Conservation (phyloP, 306 rosid species). For the Nissolia schottii region DNA sequence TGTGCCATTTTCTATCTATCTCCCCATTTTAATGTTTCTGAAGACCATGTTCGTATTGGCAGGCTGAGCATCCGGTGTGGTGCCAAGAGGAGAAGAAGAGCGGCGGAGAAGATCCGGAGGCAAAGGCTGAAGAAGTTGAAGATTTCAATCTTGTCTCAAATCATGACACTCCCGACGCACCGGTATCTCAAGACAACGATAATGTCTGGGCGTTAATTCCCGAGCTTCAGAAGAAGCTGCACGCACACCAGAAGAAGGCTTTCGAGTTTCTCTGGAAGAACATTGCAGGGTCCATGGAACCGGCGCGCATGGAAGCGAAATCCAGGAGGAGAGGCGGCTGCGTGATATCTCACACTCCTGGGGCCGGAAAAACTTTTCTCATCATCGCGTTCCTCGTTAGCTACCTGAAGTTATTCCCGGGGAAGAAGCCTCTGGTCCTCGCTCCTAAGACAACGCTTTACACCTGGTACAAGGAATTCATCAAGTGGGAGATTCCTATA, state of each 20-base stretch:
- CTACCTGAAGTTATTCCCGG: slow-evolving; percentile 85
- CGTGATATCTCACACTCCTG: slow-evolving; percentile 92
- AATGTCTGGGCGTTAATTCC: slow-evolving; percentile 66
- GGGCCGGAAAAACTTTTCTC: slow-evolving; percentile 95
- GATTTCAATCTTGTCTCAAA: slow-evolving; percentile 33
- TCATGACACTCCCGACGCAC: slow-evolving; percentile 30
- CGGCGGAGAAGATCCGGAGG: slow-evolving; percentile 35
- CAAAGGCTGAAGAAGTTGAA: slow-evolving; percentile 41
- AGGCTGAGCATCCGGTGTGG: slow-evolving; percentile 52
- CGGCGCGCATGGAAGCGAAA: slow-evolving; percentile 41
- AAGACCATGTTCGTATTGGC: slow-evolving; percentile 24
- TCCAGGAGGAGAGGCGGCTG: slow-evolving; percentile 76
- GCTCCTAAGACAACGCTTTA: slow-evolving; percentile 96
- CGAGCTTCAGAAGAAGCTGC: slow-evolving; percentile 37
- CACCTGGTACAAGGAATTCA: slow-evolving; percentile 96
- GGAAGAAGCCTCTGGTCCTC: slow-evolving; percentile 80
- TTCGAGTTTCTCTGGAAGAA: slow-evolving; percentile 89
- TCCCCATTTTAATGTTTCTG: slow-evolving; percentile 6
- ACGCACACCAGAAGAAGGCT: slow-evolving; percentile 81
- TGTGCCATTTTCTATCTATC: no score
- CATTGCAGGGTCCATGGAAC: slow-evolving; percentile 71
- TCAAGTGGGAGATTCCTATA: slow-evolving; percentile 92
- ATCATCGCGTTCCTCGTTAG: slow-evolving; percentile 88
- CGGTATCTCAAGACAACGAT: slow-evolving; percentile 47
- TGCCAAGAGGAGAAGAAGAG: slow-evolving; percentile 47